phyloP scores from a whole-genome alignment of 352 stramenopile species.

The Globisporangium viniferum region DNA sequence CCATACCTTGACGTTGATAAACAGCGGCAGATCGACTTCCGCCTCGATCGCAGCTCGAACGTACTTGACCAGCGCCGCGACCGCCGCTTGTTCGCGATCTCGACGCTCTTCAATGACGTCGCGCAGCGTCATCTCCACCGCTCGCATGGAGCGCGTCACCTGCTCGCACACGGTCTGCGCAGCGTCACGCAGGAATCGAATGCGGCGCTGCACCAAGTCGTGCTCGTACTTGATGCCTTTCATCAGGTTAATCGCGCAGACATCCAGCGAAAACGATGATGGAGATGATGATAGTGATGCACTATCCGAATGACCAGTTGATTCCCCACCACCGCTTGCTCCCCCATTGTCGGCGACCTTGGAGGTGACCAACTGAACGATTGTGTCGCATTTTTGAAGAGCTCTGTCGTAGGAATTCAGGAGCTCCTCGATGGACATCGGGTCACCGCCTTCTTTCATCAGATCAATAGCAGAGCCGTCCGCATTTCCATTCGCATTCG shows the following conservation, averaged over 20 bases:
- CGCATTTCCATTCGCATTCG: conserved; percentile 11
- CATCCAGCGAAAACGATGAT: conserved; percentile 18
- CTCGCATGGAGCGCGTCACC: conserved; percentile 38
- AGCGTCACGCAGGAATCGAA: conserved; percentile 46
- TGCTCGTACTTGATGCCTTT: conserved; percentile 64
- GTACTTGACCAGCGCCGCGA: conserved; percentile 44
- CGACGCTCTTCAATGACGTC: conserved; percentile 38
- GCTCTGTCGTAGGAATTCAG: conserved; percentile 42
- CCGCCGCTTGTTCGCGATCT: conserved; percentile 40
- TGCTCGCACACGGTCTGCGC: conserved; percentile 44
- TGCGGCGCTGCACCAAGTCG: conserved; percentile 41
- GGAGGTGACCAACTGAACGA: conserved; percentile 33
- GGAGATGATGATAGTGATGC: conserved; percentile 5
- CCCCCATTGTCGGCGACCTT: conserved; percentile 2
- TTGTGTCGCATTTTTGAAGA: conserved; percentile 37
- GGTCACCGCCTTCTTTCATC: conserved; percentile 20
- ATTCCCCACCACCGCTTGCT: neutral
- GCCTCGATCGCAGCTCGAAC: conserved; percentile 51
- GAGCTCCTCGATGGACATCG: conserved; percentile 34
- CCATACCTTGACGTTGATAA: conserved; percentile 57
- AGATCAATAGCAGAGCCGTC: neutral
- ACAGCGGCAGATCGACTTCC: conserved; percentile 56
- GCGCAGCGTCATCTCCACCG: conserved; percentile 48
- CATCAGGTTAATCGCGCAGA: conserved; percentile 46
- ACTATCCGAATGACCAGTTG: neutral